Evolutionary conservation across 176 grass and related monocot genomes (phyloP).

Genomic region (Otatea glauca): DNA sequence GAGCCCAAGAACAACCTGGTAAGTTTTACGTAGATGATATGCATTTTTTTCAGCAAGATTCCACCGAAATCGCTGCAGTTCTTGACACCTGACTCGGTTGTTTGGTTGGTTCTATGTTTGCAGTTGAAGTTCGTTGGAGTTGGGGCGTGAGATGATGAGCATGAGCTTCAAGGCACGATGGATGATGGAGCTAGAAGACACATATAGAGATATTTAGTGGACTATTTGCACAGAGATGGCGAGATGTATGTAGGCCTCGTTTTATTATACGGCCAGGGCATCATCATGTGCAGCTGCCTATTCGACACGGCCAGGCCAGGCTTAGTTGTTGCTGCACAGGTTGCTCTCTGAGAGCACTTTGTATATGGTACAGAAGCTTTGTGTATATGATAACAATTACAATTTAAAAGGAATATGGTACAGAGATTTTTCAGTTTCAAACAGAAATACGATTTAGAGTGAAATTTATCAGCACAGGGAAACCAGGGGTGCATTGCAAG

Average conservation of each 20-base stretch:
- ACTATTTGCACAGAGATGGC: slow-evolving; percentile 28
- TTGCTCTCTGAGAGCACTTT: slow-evolving; percentile 43
- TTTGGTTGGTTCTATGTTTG: background rate
- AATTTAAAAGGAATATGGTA: slow-evolving; percentile 32
- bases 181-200: background rate
- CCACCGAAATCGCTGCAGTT: background rate
- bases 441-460: background rate
- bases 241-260: slow-evolving; percentile 48
- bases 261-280: slow-evolving; percentile 51
- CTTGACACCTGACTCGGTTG: background rate
- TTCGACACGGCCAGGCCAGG: background rate
- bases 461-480: background rate
- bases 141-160: slow-evolving; percentile 33
- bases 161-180: background rate
- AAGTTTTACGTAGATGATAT: slow-evolving; percentile 22
- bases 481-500: background rate
- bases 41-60: background rate
- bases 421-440: background rate
- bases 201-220: slow-evolving; percentile 32
- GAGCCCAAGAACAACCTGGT: slow-evolving; percentile 89
- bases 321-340: slow-evolving; percentile 1
- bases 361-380: slow-evolving; percentile 55
- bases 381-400: slow-evolving; percentile 41
- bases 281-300: slow-evolving; percentile 23
- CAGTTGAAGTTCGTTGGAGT: slow-evolving; percentile 66